Evolutionary conservation across 805 yeast genomes (phyloP).

Genomic region (Candida chauliodis): DNA sequence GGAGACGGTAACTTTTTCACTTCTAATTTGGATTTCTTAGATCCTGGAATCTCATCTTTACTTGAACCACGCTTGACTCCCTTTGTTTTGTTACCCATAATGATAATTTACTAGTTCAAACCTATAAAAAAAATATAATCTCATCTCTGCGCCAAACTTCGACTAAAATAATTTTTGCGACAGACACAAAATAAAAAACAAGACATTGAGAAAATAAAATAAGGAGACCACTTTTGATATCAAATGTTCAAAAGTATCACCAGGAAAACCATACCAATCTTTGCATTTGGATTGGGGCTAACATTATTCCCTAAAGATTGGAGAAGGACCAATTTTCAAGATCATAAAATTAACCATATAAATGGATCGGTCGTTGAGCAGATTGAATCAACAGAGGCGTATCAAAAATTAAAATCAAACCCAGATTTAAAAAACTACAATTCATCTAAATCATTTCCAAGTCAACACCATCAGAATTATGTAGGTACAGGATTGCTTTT

Average conservation of each 20-base stretch:
- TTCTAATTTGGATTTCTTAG: slow-evolving; percentile 26
- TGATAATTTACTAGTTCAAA: slow-evolving; percentile 1
- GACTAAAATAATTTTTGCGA: neutral
- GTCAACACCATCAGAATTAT: slow-evolving; percentile 56
- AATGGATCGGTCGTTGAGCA: slow-evolving; percentile 19
- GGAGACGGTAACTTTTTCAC: slow-evolving; percentile 24
- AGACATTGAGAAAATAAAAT: slow-evolving; percentile 10
- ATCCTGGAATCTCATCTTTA: slow-evolving; percentile 12
- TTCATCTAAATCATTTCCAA: slow-evolving; percentile 40
- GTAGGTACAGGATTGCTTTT: slow-evolving; percentile 70
- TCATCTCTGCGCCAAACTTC: slow-evolving; percentile 2
- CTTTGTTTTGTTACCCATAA: slow-evolving; percentile 21
- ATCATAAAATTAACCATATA: slow-evolving; percentile 13
- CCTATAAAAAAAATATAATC: slow-evolving; percentile 3
- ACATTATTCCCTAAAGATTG: slow-evolving; percentile 24
- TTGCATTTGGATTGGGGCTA: slow-evolving; percentile 29
- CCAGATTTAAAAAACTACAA: slow-evolving; percentile 10
- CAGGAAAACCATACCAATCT: slow-evolving; percentile 24
- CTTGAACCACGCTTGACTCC: slow-evolving; percentile 25
- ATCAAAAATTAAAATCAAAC: slow-evolving; percentile 16
- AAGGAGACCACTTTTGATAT: neutral
- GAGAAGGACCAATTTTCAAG: slow-evolving; percentile 16
- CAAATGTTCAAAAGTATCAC: slow-evolving; percentile 26
- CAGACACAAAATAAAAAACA: slow-evolving; percentile 6
- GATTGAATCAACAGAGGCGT: slow-evolving; percentile 18